A percentile compares a stretch with the other conserved stretches of the same genome.
These are phyloP conservation scores for Camellia lanceoleosa DNA, from an alignment of 148 eudicot species.

Conservation along the genomic window DNA sequence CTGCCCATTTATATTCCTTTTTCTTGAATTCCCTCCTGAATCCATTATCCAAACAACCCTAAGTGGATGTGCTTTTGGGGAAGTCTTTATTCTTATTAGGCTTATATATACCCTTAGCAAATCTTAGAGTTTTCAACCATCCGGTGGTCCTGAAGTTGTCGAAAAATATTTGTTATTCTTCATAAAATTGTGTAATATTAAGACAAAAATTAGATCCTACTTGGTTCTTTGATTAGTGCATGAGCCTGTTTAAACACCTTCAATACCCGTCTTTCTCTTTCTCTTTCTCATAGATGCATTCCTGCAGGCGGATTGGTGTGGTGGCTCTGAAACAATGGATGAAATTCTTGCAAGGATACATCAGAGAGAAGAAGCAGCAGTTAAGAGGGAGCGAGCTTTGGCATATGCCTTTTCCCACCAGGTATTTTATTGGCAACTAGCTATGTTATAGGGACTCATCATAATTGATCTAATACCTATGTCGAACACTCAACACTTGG, in stretches of 20 bases:
- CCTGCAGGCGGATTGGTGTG: conserved; percentile 81
- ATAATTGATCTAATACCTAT: too few relatives aligned
- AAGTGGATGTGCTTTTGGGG: too few relatives aligned
- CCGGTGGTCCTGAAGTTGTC: not conserved
- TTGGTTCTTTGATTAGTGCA: not conserved
- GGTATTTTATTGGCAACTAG: conserved; percentile 29
- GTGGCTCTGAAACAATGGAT: conserved; percentile 80
- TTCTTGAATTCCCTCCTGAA: not conserved
- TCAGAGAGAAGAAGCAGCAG: conserved; percentile 87
- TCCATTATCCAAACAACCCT: not conserved
- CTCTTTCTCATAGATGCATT: not conserved
- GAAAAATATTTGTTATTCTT: not conserved
- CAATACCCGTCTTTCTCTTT: not conserved
- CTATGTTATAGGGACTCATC: too few relatives aligned
- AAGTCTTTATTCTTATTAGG: too few relatives aligned
- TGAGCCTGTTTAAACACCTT: not conserved
- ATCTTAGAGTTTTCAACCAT: not conserved
- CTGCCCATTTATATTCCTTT: too few relatives aligned
- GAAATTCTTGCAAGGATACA: conserved; percentile 76
- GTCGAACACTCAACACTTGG: too few relatives aligned
- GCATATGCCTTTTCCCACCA: conserved; percentile 97
- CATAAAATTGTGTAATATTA: not conserved
- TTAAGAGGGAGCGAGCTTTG: conserved; percentile 85
- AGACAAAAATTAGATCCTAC: too few relatives aligned
- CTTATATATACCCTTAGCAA: not conserved